These are phyloP conservation scores for Endotrypanum monterogeii DNA, from an alignment of 208 protist species.

Conservation along the genomic window DNA sequence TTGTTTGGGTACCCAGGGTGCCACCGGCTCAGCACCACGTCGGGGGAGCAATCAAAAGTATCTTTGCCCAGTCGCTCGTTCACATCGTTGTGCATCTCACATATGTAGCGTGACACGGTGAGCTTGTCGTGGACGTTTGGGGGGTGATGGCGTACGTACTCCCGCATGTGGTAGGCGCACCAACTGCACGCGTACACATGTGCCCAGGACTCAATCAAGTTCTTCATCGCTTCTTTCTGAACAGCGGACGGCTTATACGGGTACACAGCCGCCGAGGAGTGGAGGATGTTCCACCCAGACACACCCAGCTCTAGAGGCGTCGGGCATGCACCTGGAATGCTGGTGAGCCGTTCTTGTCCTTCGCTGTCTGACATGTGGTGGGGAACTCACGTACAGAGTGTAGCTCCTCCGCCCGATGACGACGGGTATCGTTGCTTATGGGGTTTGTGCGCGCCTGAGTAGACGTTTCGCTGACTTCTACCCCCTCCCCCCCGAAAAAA, in stretches of 20 bases:
- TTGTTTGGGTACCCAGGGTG: conserved; percentile 85
- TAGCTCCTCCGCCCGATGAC: not conserved
- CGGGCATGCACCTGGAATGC: conserved; percentile 65
- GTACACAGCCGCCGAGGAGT: conserved; percentile 84
- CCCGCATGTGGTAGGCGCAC: conserved; percentile 89
- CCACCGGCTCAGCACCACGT: conserved; percentile 78
- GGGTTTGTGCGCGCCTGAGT: not conserved
- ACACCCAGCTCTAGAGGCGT: conserved; percentile 68
- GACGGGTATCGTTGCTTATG: not conserved
- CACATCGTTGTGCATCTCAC: conserved; percentile 91
- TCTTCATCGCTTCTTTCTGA: conserved; percentile 73
- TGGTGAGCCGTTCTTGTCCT: conserved; percentile 17
- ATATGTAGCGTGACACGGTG: conserved; percentile 73
- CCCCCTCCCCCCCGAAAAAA: too few species aligned
- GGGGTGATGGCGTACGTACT: conserved; percentile 64
- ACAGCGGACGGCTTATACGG: conserved; percentile 61
- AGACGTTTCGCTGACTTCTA: not conserved
- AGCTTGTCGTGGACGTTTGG: conserved; percentile 74
- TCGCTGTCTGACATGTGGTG: conserved; percentile 3
- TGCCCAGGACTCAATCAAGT: conserved; percentile 80
- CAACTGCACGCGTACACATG: conserved; percentile 87
- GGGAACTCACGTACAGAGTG: not conserved
- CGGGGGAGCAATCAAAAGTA: conserved; percentile 73
- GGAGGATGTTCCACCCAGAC: conserved; percentile 87
- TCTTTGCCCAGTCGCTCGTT: conserved; percentile 77